Evolutionary conservation across 2,329 filamentous ascomycete genomes (phyloP), one percentile per base, ranked within the genome.

Genomic region (Penicillium sp.): DNA sequence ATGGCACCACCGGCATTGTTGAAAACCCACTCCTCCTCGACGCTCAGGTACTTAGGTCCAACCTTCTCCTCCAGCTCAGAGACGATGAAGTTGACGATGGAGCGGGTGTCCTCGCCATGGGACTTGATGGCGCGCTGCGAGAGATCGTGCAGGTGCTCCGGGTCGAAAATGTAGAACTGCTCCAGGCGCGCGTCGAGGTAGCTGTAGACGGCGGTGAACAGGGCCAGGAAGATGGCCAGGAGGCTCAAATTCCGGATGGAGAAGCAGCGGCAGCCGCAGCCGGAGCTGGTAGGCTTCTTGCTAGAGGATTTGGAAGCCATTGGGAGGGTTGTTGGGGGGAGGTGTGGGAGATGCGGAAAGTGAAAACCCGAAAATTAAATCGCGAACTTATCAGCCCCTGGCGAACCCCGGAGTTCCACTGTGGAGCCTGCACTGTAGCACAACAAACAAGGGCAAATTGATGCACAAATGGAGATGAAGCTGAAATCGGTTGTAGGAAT

Each of bases 1-100:
- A 96, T 96, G 52, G 91, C 91, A 62, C 92, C 92, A 52, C 92
- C 92, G 51, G 91, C 91, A 70, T 96, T 96, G 82, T 96, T 96
- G 69, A 96, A 93, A 46, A 96, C 82, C 91, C 91, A 96, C 75
- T 93, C 89, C 77, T 93, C 86, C 58, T 88, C 79, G 54, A 84
- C 72, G 77, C 89, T 92, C 70, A 93, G 70, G 74, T 91, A 67
- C 27, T 71, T 69, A 16, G 69, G 62, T 14, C 70, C 72, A 37
- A 78, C 59, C 62, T 81, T 83, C 65, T 78, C 77, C 65, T 80
- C 79, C 54, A 96, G 81, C 77, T 91, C 87, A 59, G 78, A 70
- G 51, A 91, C 85, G 64, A 96, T 92, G 77, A 84, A 87, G 62
- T 81, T 71, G 59, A 92, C 88, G 10, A 92, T 83, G 55, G 81